phyloP scores from a whole-genome alignment of 352 stramenopile species.

The Thalassiosira delicatula region DNA sequence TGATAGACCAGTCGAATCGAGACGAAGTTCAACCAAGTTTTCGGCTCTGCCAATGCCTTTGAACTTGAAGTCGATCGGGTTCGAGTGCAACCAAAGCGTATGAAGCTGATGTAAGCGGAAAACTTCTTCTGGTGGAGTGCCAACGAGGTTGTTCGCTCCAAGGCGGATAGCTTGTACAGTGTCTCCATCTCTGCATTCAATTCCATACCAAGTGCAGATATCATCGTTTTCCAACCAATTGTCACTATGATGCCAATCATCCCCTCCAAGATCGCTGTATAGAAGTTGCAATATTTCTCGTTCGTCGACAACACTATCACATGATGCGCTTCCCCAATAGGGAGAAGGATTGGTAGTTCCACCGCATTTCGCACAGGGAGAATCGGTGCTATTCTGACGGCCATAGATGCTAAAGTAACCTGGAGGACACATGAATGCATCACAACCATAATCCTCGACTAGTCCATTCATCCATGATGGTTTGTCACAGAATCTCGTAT shows the following conservation, averaged over 20 bases:
- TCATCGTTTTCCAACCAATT: constrained; percentile 68
- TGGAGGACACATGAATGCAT: constrained; percentile 64
- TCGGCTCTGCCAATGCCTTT: constrained; percentile 78
- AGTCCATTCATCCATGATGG: constrained; percentile 60
- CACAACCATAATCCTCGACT: constrained; percentile 55
- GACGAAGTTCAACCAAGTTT: constrained; percentile 75
- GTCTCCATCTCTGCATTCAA: constrained; percentile 72
- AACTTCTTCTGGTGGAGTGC: constrained; percentile 68
- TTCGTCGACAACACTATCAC: constrained; percentile 61
- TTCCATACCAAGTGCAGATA: constrained; percentile 82
- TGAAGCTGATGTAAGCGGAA: constrained; percentile 75
- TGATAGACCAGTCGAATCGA: constrained; percentile 78
- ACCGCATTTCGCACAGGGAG: constrained; percentile 59
- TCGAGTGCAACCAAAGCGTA: constrained; percentile 78
- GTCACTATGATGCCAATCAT: constrained; percentile 73
- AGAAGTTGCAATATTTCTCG: constrained; percentile 75
- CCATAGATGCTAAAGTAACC: constrained; percentile 55
- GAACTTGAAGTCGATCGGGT: constrained; percentile 84
- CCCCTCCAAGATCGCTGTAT: constrained; percentile 70
- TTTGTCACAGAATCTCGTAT: constrained; percentile 66
- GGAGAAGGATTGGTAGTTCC: constrained; percentile 45
- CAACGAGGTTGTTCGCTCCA: constrained; percentile 73
- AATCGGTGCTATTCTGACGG: constrained; percentile 63
- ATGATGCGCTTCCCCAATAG: constrained; percentile 72
- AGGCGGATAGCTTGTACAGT: constrained; percentile 72